phyloP scores from a whole-genome alignment of 1,284 basidiomycete genomes.

The Gomphus bonarii region DNA sequence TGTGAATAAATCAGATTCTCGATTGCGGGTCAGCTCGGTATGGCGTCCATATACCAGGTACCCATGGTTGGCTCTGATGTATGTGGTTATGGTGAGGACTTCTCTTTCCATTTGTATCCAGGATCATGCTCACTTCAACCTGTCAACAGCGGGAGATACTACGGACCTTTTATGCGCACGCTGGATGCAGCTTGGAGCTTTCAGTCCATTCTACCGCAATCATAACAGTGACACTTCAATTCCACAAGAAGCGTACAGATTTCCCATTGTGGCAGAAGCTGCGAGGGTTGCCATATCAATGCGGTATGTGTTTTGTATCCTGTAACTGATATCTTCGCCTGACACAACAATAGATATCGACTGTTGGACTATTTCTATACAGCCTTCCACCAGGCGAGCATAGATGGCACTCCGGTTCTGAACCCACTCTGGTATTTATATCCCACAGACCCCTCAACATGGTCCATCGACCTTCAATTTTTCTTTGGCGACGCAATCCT shows the following conservation, averaged over 20 bases:
- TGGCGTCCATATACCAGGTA: conserved; percentile 52
- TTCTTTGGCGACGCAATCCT: conserved; percentile 58
- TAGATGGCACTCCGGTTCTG: conserved; percentile 53
- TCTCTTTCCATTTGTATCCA: background rate
- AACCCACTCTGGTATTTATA: conserved; percentile 57
- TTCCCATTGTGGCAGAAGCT: conserved; percentile 46
- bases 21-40: conserved; percentile 53
- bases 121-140: background rate
- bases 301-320: conserved; percentile 26
- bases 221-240: conserved; percentile 45
- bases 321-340: background rate
- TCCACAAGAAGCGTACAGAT: conserved; percentile 61
- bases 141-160: conserved; percentile 38
- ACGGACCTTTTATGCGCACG: conserved; percentile 55
- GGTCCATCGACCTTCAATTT: conserved; percentile 54
- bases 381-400: conserved; percentile 46
- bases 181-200: conserved; percentile 61
- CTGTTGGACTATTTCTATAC: conserved; percentile 68
- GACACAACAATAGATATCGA: conserved; percentile 39
- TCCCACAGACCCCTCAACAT: conserved; percentile 48
- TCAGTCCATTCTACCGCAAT: conserved; percentile 67
- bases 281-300: conserved; percentile 52
- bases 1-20: conserved; percentile 24
- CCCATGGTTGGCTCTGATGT: conserved; percentile 65
- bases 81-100: conserved; percentile 45